Conservation (phyloP, 2,329 filamentous ascomycete species). For the Capronia coronata region DNA sequence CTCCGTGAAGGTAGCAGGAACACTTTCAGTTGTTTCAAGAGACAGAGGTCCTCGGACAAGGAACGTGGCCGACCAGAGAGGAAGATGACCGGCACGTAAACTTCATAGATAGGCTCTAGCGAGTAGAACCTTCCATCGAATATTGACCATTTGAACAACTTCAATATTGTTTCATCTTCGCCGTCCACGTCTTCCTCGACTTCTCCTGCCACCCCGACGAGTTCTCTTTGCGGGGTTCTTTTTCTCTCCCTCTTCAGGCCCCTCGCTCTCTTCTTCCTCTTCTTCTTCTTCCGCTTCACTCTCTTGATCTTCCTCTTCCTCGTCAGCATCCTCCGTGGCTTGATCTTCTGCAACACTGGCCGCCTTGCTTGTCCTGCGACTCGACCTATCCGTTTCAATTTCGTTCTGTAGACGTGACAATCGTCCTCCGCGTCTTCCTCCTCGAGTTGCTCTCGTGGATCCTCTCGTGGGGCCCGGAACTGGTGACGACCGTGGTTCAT, state of each 20-base stretch:
- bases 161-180: conserved; percentile 30
- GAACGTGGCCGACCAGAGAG: conserved; percentile 15
- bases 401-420: conserved; percentile 38
- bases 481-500: conserved; percentile 35
- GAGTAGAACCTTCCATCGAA: conserved; percentile 23
- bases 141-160: background rate
- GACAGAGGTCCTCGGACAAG: conserved; percentile 42
- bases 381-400: conserved; percentile 31
- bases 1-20: conserved; percentile 73
- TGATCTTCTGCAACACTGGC: conserved; percentile 35
- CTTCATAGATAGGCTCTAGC: background rate
- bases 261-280: conserved; percentile 35
- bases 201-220: conserved; percentile 38
- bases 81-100: conserved; percentile 2
- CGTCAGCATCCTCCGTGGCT: conserved; percentile 31
- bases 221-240: background rate
- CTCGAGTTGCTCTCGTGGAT: conserved; percentile 31
- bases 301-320: conserved; percentile 34
- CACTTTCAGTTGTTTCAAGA: conserved; percentile 81
- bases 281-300: conserved; percentile 36
- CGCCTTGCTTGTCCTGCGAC: conserved; percentile 29
- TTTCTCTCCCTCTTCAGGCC: conserved; percentile 32
- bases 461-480: conserved; percentile 5
- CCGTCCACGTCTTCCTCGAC: conserved; percentile 43
- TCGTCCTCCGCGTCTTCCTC: conserved; percentile 31